phyloP scores from a whole-genome alignment of 805 yeast genomes.

The Zygoascus bituminiphila region DNA sequence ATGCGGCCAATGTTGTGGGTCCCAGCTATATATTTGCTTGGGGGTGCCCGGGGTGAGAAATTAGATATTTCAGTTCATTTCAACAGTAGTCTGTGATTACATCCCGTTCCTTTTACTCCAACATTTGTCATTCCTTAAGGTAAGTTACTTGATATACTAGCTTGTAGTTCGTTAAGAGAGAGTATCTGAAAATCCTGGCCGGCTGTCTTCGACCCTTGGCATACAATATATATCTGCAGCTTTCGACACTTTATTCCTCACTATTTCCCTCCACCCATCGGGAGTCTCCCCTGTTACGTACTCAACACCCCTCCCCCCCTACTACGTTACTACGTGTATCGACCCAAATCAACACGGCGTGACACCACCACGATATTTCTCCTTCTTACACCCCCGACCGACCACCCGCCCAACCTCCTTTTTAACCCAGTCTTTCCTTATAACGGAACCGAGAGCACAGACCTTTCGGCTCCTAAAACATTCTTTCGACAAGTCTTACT shows the following conservation, averaged over 20 bases:
- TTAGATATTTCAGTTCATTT: neutral
- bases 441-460: neutral
- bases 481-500: neutral
- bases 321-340: neutral
- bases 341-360: neutral
- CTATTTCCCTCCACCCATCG: no score
- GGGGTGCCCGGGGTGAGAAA: no score
- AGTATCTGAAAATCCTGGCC: neutral
- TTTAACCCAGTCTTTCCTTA: neutral
- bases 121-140: neutral
- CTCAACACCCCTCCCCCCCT: neutral
- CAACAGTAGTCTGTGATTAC: neutral
- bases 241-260: no score
- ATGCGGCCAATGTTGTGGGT: neutral
- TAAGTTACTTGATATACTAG: neutral
- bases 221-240: no score
- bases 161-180: neutral
- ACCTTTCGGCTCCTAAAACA: neutral
- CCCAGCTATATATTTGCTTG: neutral
- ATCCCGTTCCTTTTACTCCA: neutral
- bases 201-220: neutral
- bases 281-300: no score
- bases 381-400: neutral
- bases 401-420: neutral
- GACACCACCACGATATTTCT: neutral